A percentile compares a stretch with the other conserved stretches of the same genome.
phyloP scores from a whole-genome alignment of 1,284 basidiomycete genomes.

The Gomphus sp. region DNA sequence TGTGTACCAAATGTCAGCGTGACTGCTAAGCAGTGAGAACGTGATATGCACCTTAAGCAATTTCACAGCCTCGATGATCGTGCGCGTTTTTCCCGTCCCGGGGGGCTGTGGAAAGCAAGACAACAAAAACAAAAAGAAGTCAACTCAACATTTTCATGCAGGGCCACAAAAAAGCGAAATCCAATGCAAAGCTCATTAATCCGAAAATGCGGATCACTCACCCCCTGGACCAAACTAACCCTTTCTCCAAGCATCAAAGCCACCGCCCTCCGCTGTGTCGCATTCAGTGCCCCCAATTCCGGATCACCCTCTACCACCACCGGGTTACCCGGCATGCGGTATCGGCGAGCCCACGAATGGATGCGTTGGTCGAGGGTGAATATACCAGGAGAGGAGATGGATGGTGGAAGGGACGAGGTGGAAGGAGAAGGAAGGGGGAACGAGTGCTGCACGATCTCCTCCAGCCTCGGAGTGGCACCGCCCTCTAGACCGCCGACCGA shows the following conservation, averaged over 20 bases:
- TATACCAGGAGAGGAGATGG: conserved; percentile 28
- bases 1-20: too few relatives aligned
- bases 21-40: too few relatives aligned
- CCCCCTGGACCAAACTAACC: conserved; percentile 81
- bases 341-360: conserved; percentile 63
- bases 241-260: conserved; percentile 80
- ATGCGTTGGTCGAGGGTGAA: conserved; percentile 66
- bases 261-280: conserved; percentile 74
- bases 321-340: conserved; percentile 31
- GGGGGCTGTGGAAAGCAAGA: conserved; percentile 56
- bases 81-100: conserved; percentile 93
- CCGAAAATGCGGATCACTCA: conserved; percentile 27
- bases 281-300: conserved; percentile 54
- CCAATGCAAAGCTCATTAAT: neutral
- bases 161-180: neutral
- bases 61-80: conserved; percentile 78
- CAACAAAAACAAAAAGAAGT: neutral
- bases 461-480: too few relatives aligned
- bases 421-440: neutral
- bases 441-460: too few relatives aligned
- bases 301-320: conserved; percentile 78
- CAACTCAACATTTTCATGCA: neutral
- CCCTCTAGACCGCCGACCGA: too few relatives aligned
- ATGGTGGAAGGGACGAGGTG: neutral
- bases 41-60: conserved; percentile 61